These are phyloP conservation scores for Syzygium malaccense DNA, from an alignment of 441 rosid genomes.

Conservation along the genomic window DNA sequence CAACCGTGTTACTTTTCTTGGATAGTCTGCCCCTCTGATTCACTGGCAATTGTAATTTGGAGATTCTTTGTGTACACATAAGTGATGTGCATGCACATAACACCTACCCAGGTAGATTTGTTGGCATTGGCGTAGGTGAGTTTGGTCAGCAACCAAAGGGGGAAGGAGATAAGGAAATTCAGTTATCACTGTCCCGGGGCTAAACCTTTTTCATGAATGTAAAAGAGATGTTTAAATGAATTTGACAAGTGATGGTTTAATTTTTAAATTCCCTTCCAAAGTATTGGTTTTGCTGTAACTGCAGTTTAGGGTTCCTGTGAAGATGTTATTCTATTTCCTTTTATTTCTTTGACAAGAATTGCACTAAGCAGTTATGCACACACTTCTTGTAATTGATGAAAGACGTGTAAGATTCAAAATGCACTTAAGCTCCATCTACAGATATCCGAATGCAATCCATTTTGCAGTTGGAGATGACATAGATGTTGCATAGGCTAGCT, in stretches of 20 bases:
- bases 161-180: not conserved
- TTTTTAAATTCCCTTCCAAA: not conserved
- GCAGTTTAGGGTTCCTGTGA: not conserved
- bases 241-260: not conserved
- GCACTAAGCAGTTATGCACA: not conserved
- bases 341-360: not conserved
- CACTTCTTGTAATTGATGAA: not conserved
- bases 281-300: not conserved
- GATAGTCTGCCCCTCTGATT: not conserved
- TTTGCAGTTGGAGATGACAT: not conserved
- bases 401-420: not conserved
- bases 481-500: not conserved
- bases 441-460: not conserved
- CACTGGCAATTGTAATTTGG: too few species aligned
- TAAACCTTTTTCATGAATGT: not conserved
- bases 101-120: not conserved
- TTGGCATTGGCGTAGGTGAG: not conserved
- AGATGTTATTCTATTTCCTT: not conserved
- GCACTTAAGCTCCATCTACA: not conserved
- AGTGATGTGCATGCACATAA: not conserved
- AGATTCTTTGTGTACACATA: too few species aligned
- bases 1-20: not conserved
- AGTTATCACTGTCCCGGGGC: not conserved
- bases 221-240: not conserved
- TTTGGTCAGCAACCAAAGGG: not conserved